phyloP scores from a whole-genome alignment of 1,284 basidiomycete genomes.

The Xanthoconium separans region DNA sequence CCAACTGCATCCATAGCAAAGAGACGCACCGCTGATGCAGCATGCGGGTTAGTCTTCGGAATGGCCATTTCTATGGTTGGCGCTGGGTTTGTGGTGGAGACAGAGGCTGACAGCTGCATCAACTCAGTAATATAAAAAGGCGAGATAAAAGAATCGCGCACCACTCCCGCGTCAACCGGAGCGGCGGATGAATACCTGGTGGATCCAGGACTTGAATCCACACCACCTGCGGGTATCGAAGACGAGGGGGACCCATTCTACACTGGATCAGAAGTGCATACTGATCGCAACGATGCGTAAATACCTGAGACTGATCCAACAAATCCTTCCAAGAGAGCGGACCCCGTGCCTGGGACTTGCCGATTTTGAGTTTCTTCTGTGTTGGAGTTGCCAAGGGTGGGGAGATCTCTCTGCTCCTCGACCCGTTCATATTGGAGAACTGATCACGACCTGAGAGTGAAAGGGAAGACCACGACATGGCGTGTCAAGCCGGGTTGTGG shows the following conservation, averaged over 20 bases:
- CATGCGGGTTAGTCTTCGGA: conserved; percentile 5
- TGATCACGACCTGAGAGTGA: neutral
- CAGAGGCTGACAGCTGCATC: conserved; percentile 6
- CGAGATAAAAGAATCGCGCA: conserved; percentile 8
- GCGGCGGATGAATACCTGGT: conserved; percentile 7
- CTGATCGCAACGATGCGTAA: neutral
- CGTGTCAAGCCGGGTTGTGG: neutral
- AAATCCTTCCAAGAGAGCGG: no score
- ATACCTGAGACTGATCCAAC: conserved; percentile 16
- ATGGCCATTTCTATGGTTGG: conserved; percentile 16
- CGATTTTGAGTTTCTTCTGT: conserved; percentile 18
- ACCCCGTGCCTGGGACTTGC: conserved; percentile 9
- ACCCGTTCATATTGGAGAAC: conserved; percentile 13
- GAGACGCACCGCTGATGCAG: conserved; percentile 12
- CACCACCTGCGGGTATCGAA: conserved; percentile 7
- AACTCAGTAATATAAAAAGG: conserved; percentile 16
- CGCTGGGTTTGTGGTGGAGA: neutral
- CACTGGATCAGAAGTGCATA: conserved; percentile 14
- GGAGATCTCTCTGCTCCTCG: neutral
- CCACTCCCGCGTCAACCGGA: conserved; percentile 9
- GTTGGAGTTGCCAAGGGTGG: neutral
- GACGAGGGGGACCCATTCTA: conserved; percentile 14
- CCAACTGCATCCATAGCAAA: neutral
- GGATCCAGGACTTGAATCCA: conserved; percentile 6
- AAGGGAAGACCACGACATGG: neutral